These are phyloP conservation scores for Stropharia rugosoannulata DNA, from an alignment of 768 basidiomycete species.

Conservation along the genomic window DNA sequence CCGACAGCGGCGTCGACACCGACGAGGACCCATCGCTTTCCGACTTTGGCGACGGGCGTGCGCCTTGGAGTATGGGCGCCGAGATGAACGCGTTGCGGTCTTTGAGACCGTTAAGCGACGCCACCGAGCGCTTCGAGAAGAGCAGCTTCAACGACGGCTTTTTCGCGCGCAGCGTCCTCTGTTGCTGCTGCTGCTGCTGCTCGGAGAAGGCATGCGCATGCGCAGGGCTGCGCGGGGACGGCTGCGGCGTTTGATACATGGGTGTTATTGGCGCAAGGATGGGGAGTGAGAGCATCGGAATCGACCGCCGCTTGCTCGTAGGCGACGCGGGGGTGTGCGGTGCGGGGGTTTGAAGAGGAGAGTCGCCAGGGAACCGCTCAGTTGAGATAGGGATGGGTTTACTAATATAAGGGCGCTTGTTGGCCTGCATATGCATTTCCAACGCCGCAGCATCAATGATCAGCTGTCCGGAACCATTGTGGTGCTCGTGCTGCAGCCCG, in stretches of 20 bases:
- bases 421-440: constrained; percentile 20
- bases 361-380: constrained; percentile 45
- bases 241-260: constrained; percentile 7
- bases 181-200: background rate
- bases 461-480: background rate
- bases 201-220: background rate
- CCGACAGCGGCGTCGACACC: constrained; percentile 48
- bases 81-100: constrained; percentile 16
- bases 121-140: constrained; percentile 63
- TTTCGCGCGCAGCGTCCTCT: constrained; percentile 42
- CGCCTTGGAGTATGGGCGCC: constrained; percentile 16
- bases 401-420: constrained; percentile 24
- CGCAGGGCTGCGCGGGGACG: constrained; percentile 23
- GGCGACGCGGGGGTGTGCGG: constrained; percentile 20
- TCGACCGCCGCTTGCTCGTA: constrained; percentile 34
- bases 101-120: constrained; percentile 34
- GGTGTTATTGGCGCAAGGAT: constrained; percentile 24
- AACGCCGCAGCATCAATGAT: constrained; percentile 16
- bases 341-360: constrained; percentile 10
- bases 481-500: background rate
- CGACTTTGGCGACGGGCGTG: constrained; percentile 21
- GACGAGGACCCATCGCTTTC: constrained; percentile 48
- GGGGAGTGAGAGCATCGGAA: constrained; percentile 38
- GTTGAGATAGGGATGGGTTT: constrained; percentile 28
- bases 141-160: constrained; percentile 70